Evolutionary conservation across 2,329 filamentous ascomycete genomes (phyloP).

Genomic region (Beauveria brongniartii): DNA sequence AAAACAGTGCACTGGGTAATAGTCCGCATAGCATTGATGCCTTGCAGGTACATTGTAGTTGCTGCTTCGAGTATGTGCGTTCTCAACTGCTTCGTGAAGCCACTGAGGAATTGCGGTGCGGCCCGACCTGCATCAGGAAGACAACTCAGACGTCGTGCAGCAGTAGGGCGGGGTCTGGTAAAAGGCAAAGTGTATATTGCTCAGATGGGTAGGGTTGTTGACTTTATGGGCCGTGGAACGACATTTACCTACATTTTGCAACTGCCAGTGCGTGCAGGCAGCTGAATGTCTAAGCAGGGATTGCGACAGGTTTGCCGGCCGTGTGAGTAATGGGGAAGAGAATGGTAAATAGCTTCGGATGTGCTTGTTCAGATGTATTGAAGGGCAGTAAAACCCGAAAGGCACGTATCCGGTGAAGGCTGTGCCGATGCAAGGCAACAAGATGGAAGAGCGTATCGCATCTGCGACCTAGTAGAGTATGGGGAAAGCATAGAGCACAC

Average conservation of each 20-base stretch:
- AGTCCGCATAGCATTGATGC: not conserved
- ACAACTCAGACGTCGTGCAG: not conserved
- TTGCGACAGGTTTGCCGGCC: not conserved
- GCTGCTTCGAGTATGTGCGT: not conserved
- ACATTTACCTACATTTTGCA: not conserved
- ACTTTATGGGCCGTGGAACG: not conserved
- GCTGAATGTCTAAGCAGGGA: not conserved
- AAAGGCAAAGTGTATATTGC: not conserved
- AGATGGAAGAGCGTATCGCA: not conserved
- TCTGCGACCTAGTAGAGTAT: not conserved
- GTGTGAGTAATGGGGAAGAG: not conserved
- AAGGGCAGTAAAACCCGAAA: not conserved
- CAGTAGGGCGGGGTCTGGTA: not conserved
- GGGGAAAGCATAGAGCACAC: not conserved
- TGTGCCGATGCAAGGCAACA: not conserved
- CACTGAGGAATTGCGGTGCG: not conserved
- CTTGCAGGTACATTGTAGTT: not conserved
- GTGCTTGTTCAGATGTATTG: not conserved
- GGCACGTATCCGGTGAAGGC: not conserved
- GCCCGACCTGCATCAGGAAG: not conserved
- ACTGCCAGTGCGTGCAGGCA: not conserved
- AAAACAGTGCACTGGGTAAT: not conserved
- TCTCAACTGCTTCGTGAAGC: not conserved
- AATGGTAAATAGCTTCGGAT: not conserved
- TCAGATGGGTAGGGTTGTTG: not conserved